A percentile compares a stretch with the other conserved stretches of the same genome.
Conservation (phyloP, 2,329 filamentous ascomycete species). For the Nannizziopsis arthrosporioides region DNA sequence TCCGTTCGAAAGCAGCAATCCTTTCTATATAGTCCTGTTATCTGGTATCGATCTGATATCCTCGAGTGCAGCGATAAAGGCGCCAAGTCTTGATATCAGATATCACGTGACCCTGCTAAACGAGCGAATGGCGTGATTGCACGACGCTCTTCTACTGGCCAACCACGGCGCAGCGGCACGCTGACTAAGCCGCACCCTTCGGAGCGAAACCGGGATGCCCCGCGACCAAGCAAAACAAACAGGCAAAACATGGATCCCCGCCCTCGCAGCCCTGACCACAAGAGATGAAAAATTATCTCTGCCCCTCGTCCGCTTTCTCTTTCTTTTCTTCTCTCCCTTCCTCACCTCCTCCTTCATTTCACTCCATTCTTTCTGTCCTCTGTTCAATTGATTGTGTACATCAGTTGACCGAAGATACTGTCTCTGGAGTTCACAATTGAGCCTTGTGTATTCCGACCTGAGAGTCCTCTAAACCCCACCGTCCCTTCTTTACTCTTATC, state of each 20-base stretch:
- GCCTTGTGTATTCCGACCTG: background rate
- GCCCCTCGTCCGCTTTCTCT: slow-evolving; percentile 11
- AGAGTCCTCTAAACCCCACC: background rate
- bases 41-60: too few relatives aligned
- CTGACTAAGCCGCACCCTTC: too few relatives aligned
- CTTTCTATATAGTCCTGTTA: too few relatives aligned
- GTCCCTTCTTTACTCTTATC: background rate
- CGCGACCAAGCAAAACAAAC: too few relatives aligned
- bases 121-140: too few relatives aligned
- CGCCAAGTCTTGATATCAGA: slow-evolving; percentile 1
- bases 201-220: too few relatives aligned
- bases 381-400: slow-evolving; percentile 11
- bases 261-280: background rate
- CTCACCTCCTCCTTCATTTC: slow-evolving; percentile 14
- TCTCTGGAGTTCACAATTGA: background rate
- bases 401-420: background rate
- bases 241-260: background rate
- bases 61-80: background rate
- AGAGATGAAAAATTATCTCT: slow-evolving; percentile 4
- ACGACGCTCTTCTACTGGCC: too few relatives aligned
- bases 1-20: too few relatives aligned
- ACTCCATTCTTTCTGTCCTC: slow-evolving; percentile 15
- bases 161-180: too few relatives aligned
- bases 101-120: background rate
- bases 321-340: slow-evolving; percentile 15